Base-by-base conservation (phyloP, 495 filamentous ascomycete species). In the Talaromyces wortmannii region DNA sequence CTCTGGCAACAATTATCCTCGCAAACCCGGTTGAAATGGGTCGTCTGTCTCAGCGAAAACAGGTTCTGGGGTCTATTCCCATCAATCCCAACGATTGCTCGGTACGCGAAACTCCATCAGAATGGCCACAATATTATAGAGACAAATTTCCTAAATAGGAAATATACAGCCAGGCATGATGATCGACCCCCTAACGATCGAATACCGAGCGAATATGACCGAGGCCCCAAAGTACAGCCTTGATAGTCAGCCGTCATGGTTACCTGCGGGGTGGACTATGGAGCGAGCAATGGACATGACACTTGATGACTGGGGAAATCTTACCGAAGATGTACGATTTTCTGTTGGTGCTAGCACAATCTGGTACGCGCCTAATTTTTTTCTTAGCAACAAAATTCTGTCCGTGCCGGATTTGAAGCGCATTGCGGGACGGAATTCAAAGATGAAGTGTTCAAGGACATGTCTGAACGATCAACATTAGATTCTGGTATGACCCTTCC, bases 371-470 rank as follows among this genome's bases (percentile, higher is more conserved):
- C 13, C 36, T 31, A 0, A 23, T 13, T 31, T 12, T 15, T 42
- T 5, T 6, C 16, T 23, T 17, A 44, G 50, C 31, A 52, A 52
- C 50, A 44, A 52, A 32, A 52, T 43, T 17, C 23, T 17, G 3
- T 52, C 15, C 50, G 50, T 42, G 50, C 50, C 17, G 50, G 50
- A 13, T 17, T 52, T 4, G 50, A 52, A 17, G 50, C 50, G 23
- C 33, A 52, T 52, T 52, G 50, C 50, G 50, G 50, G n/a, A 52
- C 50, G 32, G 50, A 52, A 40, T 52, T 52, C 43, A 52, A 52
- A 16, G 29, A 52, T 44, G 50, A 52, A 36, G 50, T 52, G 17
- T 32, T 52, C 10, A 40, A 15, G 13, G 50, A 52, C 43, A 52
- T 52, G 7, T 29, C 3, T 10, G 50, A 32, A 7, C 5, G 50